Evolutionary conservation across 1,284 basidiomycete genomes (phyloP).

Genomic region (Kalmanozyma brasiliensis): DNA sequence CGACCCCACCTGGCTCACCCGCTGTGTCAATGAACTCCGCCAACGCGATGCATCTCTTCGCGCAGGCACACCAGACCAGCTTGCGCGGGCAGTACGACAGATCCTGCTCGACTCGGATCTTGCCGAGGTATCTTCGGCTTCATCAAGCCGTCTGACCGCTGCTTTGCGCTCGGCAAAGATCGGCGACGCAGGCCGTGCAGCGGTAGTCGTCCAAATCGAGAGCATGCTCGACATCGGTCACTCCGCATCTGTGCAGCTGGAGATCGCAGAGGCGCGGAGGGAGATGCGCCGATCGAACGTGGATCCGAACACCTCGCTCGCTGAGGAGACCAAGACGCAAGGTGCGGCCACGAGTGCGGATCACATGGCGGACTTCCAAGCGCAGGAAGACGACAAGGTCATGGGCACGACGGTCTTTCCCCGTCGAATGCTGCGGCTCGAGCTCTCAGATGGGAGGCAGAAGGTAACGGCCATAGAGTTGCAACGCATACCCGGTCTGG

Average conservation of each 20-base stretch:
- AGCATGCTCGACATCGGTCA: slow-evolving; percentile 46
- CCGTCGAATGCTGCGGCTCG: slow-evolving; percentile 89
- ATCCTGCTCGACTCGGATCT: slow-evolving; percentile 38
- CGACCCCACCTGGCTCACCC: slow-evolving; percentile 22
- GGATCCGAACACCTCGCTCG: slow-evolving; percentile 22
- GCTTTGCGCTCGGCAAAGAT: slow-evolving; percentile 9
- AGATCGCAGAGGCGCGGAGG: slow-evolving; percentile 41
- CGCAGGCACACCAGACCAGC: slow-evolving; percentile 17
- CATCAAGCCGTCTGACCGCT: slow-evolving; percentile 10
- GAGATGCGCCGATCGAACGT: slow-evolving; percentile 32
- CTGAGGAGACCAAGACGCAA: slow-evolving; percentile 14
- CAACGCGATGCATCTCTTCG: neutral
- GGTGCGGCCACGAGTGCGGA: slow-evolving; percentile 72
- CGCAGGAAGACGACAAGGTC: slow-evolving; percentile 41
- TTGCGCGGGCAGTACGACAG: slow-evolving; percentile 35
- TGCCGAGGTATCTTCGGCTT: slow-evolving; percentile 6
- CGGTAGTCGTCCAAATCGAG: slow-evolving; percentile 37
- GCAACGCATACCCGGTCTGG: slow-evolving; percentile 26
- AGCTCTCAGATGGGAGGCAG: slow-evolving; percentile 87
- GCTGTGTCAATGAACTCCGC: slow-evolving; percentile 14
- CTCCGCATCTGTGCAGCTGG: slow-evolving; percentile 36
- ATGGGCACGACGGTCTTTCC: slow-evolving; percentile 86
- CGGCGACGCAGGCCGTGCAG: slow-evolving; percentile 15
- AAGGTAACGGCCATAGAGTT: slow-evolving; percentile 73
- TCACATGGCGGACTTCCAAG: slow-evolving; percentile 48